Evolutionary conservation across 179 eudicot genomes (phyloP).

Genomic region (Drosera spatulata): DNA sequence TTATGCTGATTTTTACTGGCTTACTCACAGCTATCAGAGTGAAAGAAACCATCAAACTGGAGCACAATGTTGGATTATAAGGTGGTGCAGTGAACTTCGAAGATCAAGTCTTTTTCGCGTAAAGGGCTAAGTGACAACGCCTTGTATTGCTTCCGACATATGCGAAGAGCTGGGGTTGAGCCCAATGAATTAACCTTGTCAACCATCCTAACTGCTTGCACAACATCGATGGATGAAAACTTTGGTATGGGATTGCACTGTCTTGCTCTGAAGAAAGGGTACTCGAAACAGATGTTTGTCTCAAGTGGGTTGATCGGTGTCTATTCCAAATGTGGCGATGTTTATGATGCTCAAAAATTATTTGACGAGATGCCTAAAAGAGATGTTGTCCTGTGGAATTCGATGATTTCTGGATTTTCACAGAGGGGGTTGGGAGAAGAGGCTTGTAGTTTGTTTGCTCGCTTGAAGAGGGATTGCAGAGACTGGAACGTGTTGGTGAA

Average conservation of each 20-base stretch:
- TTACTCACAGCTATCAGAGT: no score
- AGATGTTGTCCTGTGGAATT: constrained; percentile 36
- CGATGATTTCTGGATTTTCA: constrained; percentile 34
- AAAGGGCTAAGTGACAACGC: constrained; percentile 18
- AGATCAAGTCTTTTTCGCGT: constrained; percentile 16
- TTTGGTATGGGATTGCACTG: constrained; percentile 24
- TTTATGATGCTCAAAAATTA: constrained; percentile 22
- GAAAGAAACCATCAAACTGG: neutral
- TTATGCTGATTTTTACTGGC: no score
- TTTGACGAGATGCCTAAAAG: constrained; percentile 39
- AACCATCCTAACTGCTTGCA: constrained; percentile 20
- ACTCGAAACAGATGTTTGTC: constrained; percentile 18
- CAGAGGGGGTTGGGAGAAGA: constrained; percentile 21
- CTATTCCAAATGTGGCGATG: constrained; percentile 10
- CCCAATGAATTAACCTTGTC: constrained; percentile 27
- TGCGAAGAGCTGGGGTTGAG: constrained; percentile 21
- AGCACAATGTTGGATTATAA: constrained; percentile 16
- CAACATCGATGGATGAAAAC: constrained; percentile 8
- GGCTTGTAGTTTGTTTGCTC: constrained; percentile 26
- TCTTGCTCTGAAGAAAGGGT: constrained; percentile 19
- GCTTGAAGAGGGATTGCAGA: constrained; percentile 9
- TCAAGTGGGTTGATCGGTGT: constrained; percentile 27
- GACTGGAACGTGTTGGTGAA: constrained; percentile 18
- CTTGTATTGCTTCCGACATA: constrained; percentile 17
- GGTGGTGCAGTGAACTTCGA: constrained; percentile 27